phyloP scores from a whole-genome alignment of 306 rosid species.

The Citrullus colocynthis region DNA sequence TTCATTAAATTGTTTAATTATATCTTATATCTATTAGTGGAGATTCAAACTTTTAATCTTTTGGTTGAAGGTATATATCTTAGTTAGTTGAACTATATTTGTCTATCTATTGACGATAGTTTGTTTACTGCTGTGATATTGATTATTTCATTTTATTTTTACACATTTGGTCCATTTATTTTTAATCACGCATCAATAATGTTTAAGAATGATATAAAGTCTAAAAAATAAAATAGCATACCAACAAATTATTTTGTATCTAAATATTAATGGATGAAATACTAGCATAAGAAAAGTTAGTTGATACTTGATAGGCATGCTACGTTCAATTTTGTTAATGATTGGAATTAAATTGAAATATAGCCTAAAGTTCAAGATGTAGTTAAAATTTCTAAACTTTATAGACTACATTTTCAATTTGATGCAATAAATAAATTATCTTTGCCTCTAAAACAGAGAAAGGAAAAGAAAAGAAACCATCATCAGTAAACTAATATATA shows the following conservation, averaged over 20 bases:
- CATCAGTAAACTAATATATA: no score
- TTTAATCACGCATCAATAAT: not conserved
- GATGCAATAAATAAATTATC: no score
- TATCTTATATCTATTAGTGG: no score
- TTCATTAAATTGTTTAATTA: no score
- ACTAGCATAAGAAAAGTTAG: not conserved
- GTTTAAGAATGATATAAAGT: not conserved
- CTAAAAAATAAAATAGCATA: not conserved
- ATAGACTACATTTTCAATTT: not conserved
- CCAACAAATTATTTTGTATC: not conserved
- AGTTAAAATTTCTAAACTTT: not conserved
- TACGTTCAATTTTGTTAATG: not conserved
- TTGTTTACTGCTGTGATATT: no score
- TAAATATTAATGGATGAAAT: not conserved
- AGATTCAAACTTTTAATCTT: no score
- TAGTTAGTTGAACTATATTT: no score
- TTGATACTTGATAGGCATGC: not conserved
- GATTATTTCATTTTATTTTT: no score
- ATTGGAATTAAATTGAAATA: not conserved
- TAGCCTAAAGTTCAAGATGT: not conserved
- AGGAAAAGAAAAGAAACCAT: no score
- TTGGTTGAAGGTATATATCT: no score
- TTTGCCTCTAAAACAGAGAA: no score
- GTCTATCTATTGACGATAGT: no score
- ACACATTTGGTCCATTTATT: not conserved